Conservation (phyloP, 2,329 filamentous ascomycete genomes). For the Aureobasidium subglaciale region DNA sequence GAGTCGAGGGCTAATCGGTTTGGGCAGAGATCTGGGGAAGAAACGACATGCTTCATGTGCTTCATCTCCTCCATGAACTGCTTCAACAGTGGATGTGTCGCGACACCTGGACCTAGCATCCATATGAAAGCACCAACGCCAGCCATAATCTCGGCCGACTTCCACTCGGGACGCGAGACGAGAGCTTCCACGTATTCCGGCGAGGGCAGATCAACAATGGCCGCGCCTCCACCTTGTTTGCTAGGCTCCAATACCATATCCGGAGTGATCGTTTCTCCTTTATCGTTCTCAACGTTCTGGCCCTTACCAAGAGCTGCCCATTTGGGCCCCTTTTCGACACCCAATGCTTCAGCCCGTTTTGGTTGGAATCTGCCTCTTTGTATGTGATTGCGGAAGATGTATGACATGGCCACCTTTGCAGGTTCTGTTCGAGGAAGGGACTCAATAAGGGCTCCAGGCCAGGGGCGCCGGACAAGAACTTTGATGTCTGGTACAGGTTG, state of each 20-base stretch:
- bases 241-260: conserved; percentile 74
- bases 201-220: conserved; percentile 72
- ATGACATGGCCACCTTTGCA: conserved; percentile 66
- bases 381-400: conserved; percentile 71
- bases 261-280: conserved; percentile 66
- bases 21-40: conserved; percentile 64
- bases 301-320: conserved; percentile 58
- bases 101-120: conserved; percentile 67
- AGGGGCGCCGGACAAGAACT: conserved; percentile 68
- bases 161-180: conserved; percentile 66
- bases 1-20: conserved; percentile 68
- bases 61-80: conserved; percentile 61
- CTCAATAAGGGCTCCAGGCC: conserved; percentile 61
- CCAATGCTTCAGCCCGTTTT: conserved; percentile 55
- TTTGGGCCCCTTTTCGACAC: conserved; percentile 53
- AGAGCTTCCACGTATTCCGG: conserved; percentile 62
- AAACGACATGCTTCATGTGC: conserved; percentile 66
- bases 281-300: conserved; percentile 52
- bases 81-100: conserved; percentile 54
- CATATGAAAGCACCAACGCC: conserved; percentile 67
- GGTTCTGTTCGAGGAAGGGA: conserved; percentile 62
- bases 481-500: conserved; percentile 52
- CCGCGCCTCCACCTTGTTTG: conserved; percentile 64
- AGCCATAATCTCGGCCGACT: conserved; percentile 55
- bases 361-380: conserved; percentile 75